Percentiles rank a stretch among this genome's conserved stretches.
Conservation (phyloP, 805 yeast genomes). For the Barnettozyma salicaria region DNA sequence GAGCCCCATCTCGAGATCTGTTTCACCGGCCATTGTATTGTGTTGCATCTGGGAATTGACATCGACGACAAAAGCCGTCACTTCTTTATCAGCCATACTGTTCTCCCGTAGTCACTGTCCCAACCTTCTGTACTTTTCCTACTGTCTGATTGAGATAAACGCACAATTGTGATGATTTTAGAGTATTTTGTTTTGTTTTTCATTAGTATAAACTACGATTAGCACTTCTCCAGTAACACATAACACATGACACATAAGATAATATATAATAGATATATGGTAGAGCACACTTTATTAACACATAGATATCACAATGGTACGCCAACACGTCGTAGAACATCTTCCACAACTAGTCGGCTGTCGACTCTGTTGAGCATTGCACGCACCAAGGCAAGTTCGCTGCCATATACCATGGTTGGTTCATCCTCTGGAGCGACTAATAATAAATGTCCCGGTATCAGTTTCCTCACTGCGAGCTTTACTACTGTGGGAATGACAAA, state of each 20-base stretch:
- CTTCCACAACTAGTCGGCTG: slow-evolving; percentile 43
- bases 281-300: too few species aligned
- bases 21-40: slow-evolving; percentile 25
- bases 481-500: slow-evolving; percentile 52
- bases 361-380: slow-evolving; percentile 41
- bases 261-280: too few species aligned
- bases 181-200: too few species aligned
- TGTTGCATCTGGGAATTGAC: slow-evolving; percentile 37
- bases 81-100: slow-evolving; percentile 12
- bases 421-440: slow-evolving; percentile 39
- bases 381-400: slow-evolving; percentile 38
- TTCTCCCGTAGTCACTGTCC: too few species aligned
- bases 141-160: too few species aligned
- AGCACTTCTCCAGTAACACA: too few species aligned
- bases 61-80: slow-evolving; percentile 40
- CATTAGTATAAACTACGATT: too few species aligned
- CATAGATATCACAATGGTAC: slow-evolving; percentile 43
- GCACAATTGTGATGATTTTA: too few species aligned
- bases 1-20: slow-evolving; percentile 33
- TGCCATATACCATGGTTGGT: slow-evolving; percentile 49
- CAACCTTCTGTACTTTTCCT: too few species aligned
- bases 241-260: too few species aligned
- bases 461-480: slow-evolving; percentile 41
- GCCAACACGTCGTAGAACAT: slow-evolving; percentile 43
- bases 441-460: slow-evolving; percentile 42